Evolutionary conservation across 2,329 filamentous ascomycete genomes (phyloP).

Genomic region (Pyrenophora seminiperda): DNA sequence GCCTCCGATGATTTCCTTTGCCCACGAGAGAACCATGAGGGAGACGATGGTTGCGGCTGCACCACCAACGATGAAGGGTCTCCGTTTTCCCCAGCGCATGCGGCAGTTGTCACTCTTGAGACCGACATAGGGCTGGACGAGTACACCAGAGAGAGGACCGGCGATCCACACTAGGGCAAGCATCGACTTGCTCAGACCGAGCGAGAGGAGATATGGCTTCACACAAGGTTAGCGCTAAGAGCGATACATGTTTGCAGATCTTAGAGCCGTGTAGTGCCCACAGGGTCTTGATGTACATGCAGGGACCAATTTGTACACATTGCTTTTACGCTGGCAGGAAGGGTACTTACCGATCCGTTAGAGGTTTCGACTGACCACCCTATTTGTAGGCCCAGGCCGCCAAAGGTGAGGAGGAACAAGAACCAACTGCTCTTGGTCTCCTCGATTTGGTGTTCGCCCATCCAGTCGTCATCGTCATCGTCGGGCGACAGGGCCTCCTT

Average conservation of each 20-base stretch:
- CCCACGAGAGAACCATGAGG: slow-evolving; percentile 58
- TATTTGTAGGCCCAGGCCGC: slow-evolving; percentile 86
- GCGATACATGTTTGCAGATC: neutral
- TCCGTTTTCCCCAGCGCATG: slow-evolving; percentile 55
- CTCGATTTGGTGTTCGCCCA: slow-evolving; percentile 56
- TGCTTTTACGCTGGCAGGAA: neutral
- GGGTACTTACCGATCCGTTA: slow-evolving; percentile 72
- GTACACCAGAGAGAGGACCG: slow-evolving; percentile 59
- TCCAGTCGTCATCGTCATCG: slow-evolving; percentile 47
- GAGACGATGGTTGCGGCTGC: slow-evolving; percentile 56
- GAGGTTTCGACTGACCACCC: slow-evolving; percentile 96
- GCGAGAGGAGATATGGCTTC: slow-evolving; percentile 58
- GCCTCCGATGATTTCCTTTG: slow-evolving; percentile 63
- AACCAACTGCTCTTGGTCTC: slow-evolving; percentile 83
- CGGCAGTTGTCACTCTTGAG: slow-evolving; percentile 59
- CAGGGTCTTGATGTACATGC: slow-evolving; percentile 3
- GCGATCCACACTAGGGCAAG: slow-evolving; percentile 61
- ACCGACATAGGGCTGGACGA: slow-evolving; percentile 61
- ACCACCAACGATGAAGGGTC: slow-evolving; percentile 59
- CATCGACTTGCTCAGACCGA: slow-evolving; percentile 59
- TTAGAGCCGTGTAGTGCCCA: no score
- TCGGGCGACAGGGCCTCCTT: slow-evolving; percentile 43
- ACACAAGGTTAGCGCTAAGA: neutral
- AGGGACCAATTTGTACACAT: slow-evolving; percentile 7
- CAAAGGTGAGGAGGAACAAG: slow-evolving; percentile 81